Evolutionary conservation across 805 yeast species (phyloP), one percentile per base, ranked within the genome.

Genomic region (Zygosaccharomyces bisporus): DNA sequence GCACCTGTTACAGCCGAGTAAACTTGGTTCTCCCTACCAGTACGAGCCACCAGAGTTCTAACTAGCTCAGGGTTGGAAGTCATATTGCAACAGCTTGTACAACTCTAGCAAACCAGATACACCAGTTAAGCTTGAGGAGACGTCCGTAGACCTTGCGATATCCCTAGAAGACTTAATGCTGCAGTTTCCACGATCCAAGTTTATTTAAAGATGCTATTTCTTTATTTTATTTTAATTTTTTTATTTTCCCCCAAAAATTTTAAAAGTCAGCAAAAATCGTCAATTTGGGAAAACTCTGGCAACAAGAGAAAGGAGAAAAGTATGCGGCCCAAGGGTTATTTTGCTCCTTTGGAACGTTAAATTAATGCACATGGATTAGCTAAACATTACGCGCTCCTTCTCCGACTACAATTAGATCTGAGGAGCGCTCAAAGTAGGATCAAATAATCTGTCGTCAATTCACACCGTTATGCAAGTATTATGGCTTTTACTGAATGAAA

Each of bases 1-100:
- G 95, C 88, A 2, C 95, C 95, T 0, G 81, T 72, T 1, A 61
- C 45, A 49, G 73, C 51, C 51, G 81, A 69, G 69, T 84, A 77
- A 48, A 81, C 68, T 57, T 82, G 88, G 54, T 75, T 70, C 16
- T 65, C 70, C 38, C 88, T 63, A 2, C 89, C 89, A 5, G 68
- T 74, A 39, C 87, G 64, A 12, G 83, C 66, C 3, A 39, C 48
- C 3, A 46, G 53, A 2, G 71, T 58, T 44, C 64, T 67, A 5
- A 39, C 49, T 41, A 69, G 64, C 19, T 34, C 41, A 37, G 45
- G 18, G n/a, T 14, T 30, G 23, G 13, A 37, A 37, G 32, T 37
- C 40, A 37, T 37, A 4, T 19, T 16, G 25, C 27, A 17, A 24
- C 5, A 10, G 14, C 17, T 34, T 29, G 21, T 34, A n/a, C 32